Evolutionary conservation across 2,329 filamentous ascomycete genomes (phyloP).

Genomic region (Claviceps cyperi): DNA sequence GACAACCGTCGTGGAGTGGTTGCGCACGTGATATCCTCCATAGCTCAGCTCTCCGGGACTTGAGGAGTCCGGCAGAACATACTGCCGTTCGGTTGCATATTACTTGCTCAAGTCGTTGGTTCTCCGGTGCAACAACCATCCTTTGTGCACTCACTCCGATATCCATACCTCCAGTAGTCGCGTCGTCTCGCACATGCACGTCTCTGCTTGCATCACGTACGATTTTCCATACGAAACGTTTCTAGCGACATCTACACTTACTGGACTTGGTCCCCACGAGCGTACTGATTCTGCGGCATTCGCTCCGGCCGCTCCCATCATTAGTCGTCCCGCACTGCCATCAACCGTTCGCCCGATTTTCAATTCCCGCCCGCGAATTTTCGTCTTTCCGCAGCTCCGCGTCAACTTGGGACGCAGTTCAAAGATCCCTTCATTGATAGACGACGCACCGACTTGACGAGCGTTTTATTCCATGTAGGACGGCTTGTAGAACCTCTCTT

Average conservation of each 20-base stretch:
- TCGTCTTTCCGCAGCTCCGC: not conserved
- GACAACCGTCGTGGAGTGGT: constrained; percentile 4
- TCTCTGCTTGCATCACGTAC: constrained; percentile 2
- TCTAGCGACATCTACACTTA: constrained; percentile 5
- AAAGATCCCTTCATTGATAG: not conserved
- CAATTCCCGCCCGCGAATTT: not conserved
- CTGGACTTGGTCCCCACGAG: constrained; percentile 11
- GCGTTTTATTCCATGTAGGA: constrained; percentile 20
- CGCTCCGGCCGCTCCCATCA: constrained; percentile 3
- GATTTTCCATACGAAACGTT: not conserved
- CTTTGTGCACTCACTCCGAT: constrained; percentile 19
- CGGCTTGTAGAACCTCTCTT: constrained; percentile 12
- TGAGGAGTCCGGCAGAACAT: constrained; percentile 16
- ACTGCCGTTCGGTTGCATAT: constrained; percentile 13
- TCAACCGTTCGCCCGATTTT: not conserved
- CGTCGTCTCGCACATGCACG: constrained; percentile 2
- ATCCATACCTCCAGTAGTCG: constrained; percentile 10
- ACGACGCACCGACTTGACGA: constrained; percentile 5
- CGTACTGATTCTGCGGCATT: constrained; percentile 13
- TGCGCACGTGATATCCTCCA: constrained; percentile 13
- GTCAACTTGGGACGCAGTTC: not conserved
- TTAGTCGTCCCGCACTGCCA: not conserved
- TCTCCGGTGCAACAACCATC: constrained; percentile 10
- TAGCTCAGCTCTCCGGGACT: constrained; percentile 4
- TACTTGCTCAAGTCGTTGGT: constrained; percentile 13